Percentiles rank a stretch among this genome's conserved stretches.
Conservation (phyloP, 805 yeast genomes). For the Nakazawaea pomicola region DNA sequence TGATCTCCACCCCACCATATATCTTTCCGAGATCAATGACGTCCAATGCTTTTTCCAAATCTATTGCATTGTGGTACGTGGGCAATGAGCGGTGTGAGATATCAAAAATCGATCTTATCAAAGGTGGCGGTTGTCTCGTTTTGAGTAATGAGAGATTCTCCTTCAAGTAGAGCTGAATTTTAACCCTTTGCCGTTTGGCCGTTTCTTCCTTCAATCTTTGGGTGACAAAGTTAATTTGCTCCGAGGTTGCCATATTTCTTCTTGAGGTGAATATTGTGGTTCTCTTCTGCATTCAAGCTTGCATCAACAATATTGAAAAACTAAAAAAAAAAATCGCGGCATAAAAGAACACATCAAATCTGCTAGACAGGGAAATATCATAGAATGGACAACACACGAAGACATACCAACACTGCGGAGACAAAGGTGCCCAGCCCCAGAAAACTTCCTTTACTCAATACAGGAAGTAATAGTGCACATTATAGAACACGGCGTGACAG, state of each 20-base stretch:
- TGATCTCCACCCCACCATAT: constrained; percentile 54
- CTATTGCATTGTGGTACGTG: constrained; percentile 36
- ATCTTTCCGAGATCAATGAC: constrained; percentile 50
- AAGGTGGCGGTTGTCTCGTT: neutral
- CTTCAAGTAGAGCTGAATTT: neutral
- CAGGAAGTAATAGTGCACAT: neutral
- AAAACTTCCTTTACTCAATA: neutral
- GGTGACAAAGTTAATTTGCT: constrained; percentile 30
- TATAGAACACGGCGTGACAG: constrained; percentile 5
- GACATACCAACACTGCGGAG: neutral
- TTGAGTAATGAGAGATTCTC: neutral
- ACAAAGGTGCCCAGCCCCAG: neutral
- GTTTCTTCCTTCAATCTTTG: neutral
- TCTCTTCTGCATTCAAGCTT: neutral
- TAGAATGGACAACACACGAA: no score
- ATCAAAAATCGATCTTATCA: constrained; percentile 7
- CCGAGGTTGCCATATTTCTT: constrained; percentile 58
- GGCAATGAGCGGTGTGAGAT: constrained; percentile 4
- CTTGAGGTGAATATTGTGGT: constrained; percentile 51
- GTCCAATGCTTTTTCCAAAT: constrained; percentile 56
- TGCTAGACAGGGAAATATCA: no score
- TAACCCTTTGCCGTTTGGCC: neutral
- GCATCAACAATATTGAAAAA: no score
- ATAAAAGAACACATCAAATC: no score
- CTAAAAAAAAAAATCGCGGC: neutral